Evolutionary conservation across 139 green algal species (phyloP).

Genomic region (Volvox africanus): DNA sequence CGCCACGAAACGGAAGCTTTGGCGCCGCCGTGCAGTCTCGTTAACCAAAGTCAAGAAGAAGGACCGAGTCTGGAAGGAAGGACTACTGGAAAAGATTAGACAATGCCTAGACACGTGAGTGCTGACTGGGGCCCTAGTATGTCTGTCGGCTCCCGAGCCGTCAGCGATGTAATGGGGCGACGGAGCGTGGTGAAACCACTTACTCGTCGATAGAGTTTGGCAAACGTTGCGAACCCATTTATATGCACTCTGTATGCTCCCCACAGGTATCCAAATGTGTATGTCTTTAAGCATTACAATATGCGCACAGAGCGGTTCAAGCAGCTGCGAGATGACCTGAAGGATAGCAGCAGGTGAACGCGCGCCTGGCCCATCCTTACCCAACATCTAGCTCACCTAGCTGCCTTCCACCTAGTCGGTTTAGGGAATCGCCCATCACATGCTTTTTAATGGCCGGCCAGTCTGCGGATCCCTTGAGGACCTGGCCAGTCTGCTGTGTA

Average conservation of each 20-base stretch:
- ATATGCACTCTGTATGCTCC: not conserved
- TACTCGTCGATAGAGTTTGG: too few species aligned
- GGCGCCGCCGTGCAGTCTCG: conserved; percentile 56
- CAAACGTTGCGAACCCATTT: too few species aligned
- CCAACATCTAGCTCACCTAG: too few species aligned
- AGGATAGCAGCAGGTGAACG: conserved; percentile 81
- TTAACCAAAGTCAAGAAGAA: conserved; percentile 97
- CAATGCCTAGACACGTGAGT: conserved; percentile 82
- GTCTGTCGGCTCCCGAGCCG: too few species aligned
- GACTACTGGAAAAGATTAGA: conserved; percentile 82
- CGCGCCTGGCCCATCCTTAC: not conserved
- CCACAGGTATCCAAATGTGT: conserved; percentile 83
- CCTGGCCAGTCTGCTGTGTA: too few species aligned
- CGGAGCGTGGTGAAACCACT: too few species aligned
- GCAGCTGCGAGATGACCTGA: conserved; percentile 85
- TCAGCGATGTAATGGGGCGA: too few species aligned
- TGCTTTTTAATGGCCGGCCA: too few species aligned
- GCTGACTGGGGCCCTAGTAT: not conserved
- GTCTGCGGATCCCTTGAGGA: too few species aligned
- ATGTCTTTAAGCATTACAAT: conserved; percentile 92
- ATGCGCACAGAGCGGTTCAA: conserved; percentile 97
- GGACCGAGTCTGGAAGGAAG: conserved; percentile 91
- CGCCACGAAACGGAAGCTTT: not conserved
- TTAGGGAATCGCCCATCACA: too few species aligned
- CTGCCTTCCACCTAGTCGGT: too few species aligned